Percentiles rank a stretch among this genome's conserved stretches.
Evolutionary conservation across 768 basidiomycete species (phyloP).

Genomic region (Agrocybe pediades): DNA sequence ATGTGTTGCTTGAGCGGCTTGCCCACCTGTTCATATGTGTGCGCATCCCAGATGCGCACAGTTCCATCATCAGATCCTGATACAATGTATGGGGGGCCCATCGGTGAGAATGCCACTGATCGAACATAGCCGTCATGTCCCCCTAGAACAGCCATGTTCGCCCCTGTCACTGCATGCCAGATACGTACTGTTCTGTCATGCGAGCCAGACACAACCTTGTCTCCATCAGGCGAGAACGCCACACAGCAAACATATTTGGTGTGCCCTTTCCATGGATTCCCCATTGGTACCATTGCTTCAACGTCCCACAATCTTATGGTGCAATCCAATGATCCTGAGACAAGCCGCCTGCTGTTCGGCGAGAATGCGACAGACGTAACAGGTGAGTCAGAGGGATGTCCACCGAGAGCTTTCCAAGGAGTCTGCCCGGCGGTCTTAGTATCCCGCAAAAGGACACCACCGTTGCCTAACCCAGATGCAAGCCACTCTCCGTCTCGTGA

Average conservation of each 20-base stretch:
- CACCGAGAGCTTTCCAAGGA: too few species aligned
- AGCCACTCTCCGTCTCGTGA: too few species aligned
- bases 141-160: too few species aligned
- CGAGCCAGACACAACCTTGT: not conserved
- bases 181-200: not conserved
- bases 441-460: too few species aligned
- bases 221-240: not conserved
- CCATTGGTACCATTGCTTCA: not conserved
- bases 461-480: too few species aligned
- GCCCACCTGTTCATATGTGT: not conserved
- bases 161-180: too few species aligned
- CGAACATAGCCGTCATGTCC: not conserved
- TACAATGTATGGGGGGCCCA: not conserved
- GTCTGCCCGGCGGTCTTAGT: too few species aligned
- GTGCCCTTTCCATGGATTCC: not conserved
- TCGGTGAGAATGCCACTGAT: slow-evolving; percentile 11
- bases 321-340: not conserved
- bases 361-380: not conserved
- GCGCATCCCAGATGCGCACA: not conserved
- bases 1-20: not conserved
- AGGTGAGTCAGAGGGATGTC: too few species aligned
- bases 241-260: not conserved
- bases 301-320: not conserved
- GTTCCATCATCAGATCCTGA: not conserved
- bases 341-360: not conserved